phyloP scores from a whole-genome alignment of 345 rosid genomes.

The Cardamine resedifolia region DNA sequence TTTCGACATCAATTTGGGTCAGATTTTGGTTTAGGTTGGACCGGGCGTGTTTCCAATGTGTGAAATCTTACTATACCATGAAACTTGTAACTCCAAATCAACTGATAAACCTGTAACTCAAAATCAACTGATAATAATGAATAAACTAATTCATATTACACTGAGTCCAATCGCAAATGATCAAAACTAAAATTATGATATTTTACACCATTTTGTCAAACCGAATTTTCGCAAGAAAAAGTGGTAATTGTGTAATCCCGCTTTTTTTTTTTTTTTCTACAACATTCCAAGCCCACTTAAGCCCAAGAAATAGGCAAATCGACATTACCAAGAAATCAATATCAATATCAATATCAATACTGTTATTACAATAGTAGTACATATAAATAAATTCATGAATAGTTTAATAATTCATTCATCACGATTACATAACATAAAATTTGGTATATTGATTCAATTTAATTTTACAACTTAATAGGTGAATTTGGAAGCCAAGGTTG shows the following conservation, averaged over 20 bases:
- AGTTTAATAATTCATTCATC: neutral
- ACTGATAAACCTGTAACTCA: neutral
- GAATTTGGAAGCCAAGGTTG: conserved; percentile 84
- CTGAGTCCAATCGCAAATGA: too few relatives aligned
- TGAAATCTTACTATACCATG: neutral
- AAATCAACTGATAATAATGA: neutral
- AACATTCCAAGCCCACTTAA: neutral
- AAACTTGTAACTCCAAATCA: too few relatives aligned
- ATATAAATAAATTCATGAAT: neutral
- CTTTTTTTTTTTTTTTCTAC: too few relatives aligned
- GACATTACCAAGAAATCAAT: too few relatives aligned
- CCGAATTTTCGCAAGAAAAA: too few relatives aligned
- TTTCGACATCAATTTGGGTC: neutral
- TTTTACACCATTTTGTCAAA: too few relatives aligned
- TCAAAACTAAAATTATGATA: too few relatives aligned
- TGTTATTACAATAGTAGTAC: neutral
- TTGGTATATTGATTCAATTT: neutral
- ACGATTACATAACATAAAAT: too few relatives aligned
- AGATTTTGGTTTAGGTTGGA: neutral
- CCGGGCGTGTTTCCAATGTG: neutral
- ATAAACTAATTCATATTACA: too few relatives aligned
- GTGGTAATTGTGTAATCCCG: too few relatives aligned
- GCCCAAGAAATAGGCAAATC: too few relatives aligned
- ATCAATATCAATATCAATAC: too few relatives aligned
- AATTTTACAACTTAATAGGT: conserved; percentile 44